Evolutionary conservation across 2,329 filamentous ascomycete species (phyloP), one percentile per base, ranked within the genome.

Genomic region (Lomentospora prolificans): DNA sequence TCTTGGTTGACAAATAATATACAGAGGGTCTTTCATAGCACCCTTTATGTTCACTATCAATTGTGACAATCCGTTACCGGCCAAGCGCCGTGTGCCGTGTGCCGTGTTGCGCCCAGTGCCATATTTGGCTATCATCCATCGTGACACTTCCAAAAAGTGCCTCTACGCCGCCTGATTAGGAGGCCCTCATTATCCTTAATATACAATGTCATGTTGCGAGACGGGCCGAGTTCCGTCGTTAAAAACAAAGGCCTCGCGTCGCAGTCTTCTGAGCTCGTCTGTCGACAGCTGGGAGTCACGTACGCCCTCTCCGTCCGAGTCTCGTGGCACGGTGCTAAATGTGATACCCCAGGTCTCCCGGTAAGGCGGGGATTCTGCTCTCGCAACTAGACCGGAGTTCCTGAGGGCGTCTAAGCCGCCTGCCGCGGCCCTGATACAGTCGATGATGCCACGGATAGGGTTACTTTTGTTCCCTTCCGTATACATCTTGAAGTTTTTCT

Each of bases 161-260:
- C 14, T 41, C 24, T 46, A 12, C 25, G 12, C 9, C 36, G 9
- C 51, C 22, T 19, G 31, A 39, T 53, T 14, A 24, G 51, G 6
- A 6, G 12, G 30, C 30, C 30, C 12, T 33, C 12, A 12, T 6
- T 14, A 25, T 44, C 22, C 44, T 24, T 48, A 28, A 36, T 94
- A 85, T 55, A 91, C 89, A 33, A 96, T 95, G 65, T 95, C 88
- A 48, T 82, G 82, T 60, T 83, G 80, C 3, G 80, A 83, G 48
- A 95, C 68, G 1, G 88, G 86, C 30, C 85, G 78, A 22, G 82
- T 89, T n/a, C 89, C 88, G 64, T 95, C 90, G 64, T 90, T 92
- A 57, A 96, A 74, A 19, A 96, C 90, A 81, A 96, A 91, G 3
- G 90, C 90, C 72, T 96, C 90, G 61, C 90, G 79, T 64, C 92